These are phyloP conservation scores for Pleurotus citrinopileatus DNA, from an alignment of 768 basidiomycete species.

Conservation along the genomic window DNA sequence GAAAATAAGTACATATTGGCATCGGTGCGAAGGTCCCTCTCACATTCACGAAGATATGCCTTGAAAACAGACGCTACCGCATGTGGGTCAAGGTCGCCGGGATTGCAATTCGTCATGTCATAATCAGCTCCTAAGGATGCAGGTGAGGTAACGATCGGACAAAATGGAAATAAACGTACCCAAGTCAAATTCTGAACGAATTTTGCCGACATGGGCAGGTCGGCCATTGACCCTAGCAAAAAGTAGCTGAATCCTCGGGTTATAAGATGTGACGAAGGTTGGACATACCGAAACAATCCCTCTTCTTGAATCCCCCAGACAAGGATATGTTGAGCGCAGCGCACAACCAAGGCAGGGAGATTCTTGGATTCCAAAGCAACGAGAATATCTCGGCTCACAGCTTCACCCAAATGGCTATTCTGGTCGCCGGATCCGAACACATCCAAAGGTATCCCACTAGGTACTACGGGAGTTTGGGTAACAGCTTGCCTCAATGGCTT, in stretches of 20 bases:
- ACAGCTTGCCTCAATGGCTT: slow-evolving; percentile 54
- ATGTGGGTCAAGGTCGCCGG: slow-evolving; percentile 91
- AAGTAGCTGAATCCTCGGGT: slow-evolving; percentile 12
- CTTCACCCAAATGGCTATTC: slow-evolving; percentile 12
- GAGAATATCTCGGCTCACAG: slow-evolving; percentile 19
- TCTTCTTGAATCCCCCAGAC: slow-evolving; percentile 86
- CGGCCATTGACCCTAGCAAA: slow-evolving; percentile 73
- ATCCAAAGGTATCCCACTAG: slow-evolving; percentile 18
- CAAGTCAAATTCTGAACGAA: slow-evolving; percentile 80
- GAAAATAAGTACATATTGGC: slow-evolving; percentile 1
- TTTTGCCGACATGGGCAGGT: slow-evolving; percentile 71
- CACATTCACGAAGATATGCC: slow-evolving; percentile 88
- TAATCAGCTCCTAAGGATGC: slow-evolving; percentile 74
- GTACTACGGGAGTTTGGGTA: slow-evolving; percentile 49
- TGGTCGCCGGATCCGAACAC: slow-evolving; percentile 13
- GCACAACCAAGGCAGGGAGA: slow-evolving; percentile 74
- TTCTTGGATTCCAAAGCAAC: slow-evolving; percentile 45
- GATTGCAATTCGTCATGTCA: slow-evolving; percentile 72
- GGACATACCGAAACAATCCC: slow-evolving; percentile 75
- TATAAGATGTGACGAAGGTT: not conserved
- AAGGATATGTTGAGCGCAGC: slow-evolving; percentile 81
- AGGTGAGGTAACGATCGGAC: not conserved
- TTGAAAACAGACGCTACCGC: slow-evolving; percentile 93
- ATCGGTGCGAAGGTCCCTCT: slow-evolving; percentile 26
- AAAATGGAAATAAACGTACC: slow-evolving; percentile 35